phyloP scores from a whole-genome alignment of 2,329 filamentous ascomycete genomes.

The Cercospora sojina region DNA sequence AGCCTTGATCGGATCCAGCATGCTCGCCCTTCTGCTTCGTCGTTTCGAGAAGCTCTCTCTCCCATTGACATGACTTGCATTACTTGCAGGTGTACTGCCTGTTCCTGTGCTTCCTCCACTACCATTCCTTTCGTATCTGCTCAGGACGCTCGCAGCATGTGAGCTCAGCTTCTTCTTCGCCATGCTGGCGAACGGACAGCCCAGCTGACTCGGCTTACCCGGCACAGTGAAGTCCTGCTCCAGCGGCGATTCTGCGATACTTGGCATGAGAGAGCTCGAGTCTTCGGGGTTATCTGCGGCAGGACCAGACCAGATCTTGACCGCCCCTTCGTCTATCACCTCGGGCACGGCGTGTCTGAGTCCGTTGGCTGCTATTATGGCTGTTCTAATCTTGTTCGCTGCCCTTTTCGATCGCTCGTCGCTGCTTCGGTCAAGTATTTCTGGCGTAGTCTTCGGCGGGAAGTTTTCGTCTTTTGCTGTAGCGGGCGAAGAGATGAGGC shows the following conservation, averaged over 20 bases:
- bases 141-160: conserved; percentile 43
- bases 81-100: conserved; percentile 32
- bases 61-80: conserved; percentile 40
- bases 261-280: conserved; percentile 40
- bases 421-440: conserved; percentile 31
- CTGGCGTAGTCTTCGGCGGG: conserved; percentile 33
- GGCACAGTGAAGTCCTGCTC: conserved; percentile 90
- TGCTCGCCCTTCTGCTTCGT: conserved; percentile 33
- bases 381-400: conserved; percentile 38
- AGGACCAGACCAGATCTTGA: conserved; percentile 38
- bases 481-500: conserved; percentile 37
- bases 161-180: conserved; percentile 42
- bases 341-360: conserved; percentile 24
- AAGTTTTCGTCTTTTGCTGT: conserved; percentile 16
- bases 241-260: conserved; percentile 49
- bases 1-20: conserved; percentile 39
- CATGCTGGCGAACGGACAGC: conserved; percentile 73
- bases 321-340: conserved; percentile 21
- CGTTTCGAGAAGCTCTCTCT: conserved; percentile 44
- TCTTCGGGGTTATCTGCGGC: conserved; percentile 41
- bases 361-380: conserved; percentile 28
- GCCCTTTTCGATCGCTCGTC: conserved; percentile 34
- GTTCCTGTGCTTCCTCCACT: conserved; percentile 21
- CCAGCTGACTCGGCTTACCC: conserved; percentile 74
- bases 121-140: conserved; percentile 37